These are phyloP conservation scores for Candida coleopterorum DNA, from an alignment of 805 yeast species.

Conservation along the genomic window DNA sequence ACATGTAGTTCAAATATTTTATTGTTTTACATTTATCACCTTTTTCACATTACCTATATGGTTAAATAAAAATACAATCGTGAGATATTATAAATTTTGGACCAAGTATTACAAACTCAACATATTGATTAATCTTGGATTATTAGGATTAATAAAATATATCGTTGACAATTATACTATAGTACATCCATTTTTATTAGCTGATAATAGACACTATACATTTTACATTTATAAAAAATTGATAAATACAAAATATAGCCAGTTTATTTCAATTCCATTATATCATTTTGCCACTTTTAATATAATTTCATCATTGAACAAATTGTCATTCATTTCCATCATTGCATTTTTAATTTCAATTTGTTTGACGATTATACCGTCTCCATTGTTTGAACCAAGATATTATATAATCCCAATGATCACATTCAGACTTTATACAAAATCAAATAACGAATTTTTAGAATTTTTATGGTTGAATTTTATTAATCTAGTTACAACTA, in stretches of 20 bases:
- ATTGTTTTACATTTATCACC: conserved; percentile 61
- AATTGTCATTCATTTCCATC: conserved; percentile 34
- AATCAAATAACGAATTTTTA: conserved; percentile 15
- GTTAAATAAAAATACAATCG: conserved; percentile 43
- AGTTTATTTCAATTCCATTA: conserved; percentile 52
- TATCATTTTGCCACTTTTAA: conserved; percentile 60
- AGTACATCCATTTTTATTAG: conserved; percentile 84
- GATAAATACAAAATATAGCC: conserved; percentile 45
- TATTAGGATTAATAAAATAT: conserved; percentile 31
- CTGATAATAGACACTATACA: conserved; percentile 92
- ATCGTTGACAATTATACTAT: conserved; percentile 59
- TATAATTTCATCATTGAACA: conserved; percentile 15
- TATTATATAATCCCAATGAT: conserved; percentile 81
- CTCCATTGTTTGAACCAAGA: conserved; percentile 92
- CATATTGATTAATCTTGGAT: conserved; percentile 12
- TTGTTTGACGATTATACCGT: conserved; percentile 65
- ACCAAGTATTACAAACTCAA: conserved; percentile 19
- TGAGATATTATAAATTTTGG: conserved; percentile 31
- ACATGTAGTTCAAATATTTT: conserved; percentile 78
- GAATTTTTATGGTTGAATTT: conserved; percentile 63
- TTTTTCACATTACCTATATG: conserved; percentile 74
- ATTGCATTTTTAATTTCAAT: conserved; percentile 50
- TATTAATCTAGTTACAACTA: conserved; percentile 50
- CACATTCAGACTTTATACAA: conserved; percentile 58
- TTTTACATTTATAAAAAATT: conserved; percentile 77